Percentiles rank a stretch among this genome's conserved stretches.
These are phyloP conservation scores for Crithidia fasciculata DNA, from an alignment of 208 protist genomes.

Conservation along the genomic window DNA sequence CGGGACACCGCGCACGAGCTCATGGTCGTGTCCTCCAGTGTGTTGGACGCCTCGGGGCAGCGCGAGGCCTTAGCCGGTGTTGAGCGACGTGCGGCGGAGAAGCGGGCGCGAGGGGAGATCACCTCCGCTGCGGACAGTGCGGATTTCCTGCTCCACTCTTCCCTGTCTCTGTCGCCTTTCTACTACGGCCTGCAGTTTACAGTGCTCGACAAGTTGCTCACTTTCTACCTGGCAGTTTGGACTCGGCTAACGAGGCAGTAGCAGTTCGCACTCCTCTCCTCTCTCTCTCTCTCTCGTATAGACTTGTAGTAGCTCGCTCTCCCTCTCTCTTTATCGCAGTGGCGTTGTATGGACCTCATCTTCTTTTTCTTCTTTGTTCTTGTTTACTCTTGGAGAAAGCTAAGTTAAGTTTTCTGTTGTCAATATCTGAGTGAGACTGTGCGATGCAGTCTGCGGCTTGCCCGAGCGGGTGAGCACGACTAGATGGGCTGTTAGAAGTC, in stretches of 20 bases:
- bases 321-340: background rate
- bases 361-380: slow-evolving; percentile 10
- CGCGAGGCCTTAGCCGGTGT: slow-evolving; percentile 45
- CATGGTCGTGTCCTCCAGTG: slow-evolving; percentile 34
- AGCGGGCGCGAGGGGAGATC: slow-evolving; percentile 23
- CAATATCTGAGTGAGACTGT: too few relatives aligned
- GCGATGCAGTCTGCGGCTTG: too few relatives aligned
- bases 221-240: slow-evolving; percentile 88
- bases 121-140: slow-evolving; percentile 63
- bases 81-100: slow-evolving; percentile 28
- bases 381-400: too few relatives aligned
- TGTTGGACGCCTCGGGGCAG: slow-evolving; percentile 50
- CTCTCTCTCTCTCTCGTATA: too few relatives aligned
- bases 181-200: slow-evolving; percentile 70
- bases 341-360: background rate
- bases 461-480: too few relatives aligned
- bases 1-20: slow-evolving; percentile 51
- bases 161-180: slow-evolving; percentile 56
- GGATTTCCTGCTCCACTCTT: slow-evolving; percentile 48
- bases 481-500: slow-evolving; percentile 5
- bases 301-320: background rate
- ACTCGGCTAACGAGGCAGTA: slow-evolving; percentile 59
- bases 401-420: too few relatives aligned
- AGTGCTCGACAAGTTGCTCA: slow-evolving; percentile 69
- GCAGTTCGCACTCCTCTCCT: background rate